Evolutionary conservation across 768 basidiomycete species (phyloP).

Genomic region (Rhodosporidiobolus odoratus): DNA sequence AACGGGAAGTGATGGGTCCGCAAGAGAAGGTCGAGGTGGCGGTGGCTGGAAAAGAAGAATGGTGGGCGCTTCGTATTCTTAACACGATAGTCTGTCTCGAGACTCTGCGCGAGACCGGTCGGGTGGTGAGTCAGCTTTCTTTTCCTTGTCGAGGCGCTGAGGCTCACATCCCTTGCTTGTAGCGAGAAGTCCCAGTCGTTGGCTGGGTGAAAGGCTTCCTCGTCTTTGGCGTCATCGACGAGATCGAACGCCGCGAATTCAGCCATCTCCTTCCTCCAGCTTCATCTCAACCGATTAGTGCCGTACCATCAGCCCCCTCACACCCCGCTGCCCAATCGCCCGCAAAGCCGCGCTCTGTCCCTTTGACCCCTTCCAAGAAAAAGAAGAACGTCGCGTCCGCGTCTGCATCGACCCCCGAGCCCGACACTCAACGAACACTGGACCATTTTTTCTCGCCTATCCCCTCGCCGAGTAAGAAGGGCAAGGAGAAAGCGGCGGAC

Average conservation of each 20-base stretch:
- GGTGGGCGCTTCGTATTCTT: constrained; percentile 69
- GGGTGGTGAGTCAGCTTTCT: constrained; percentile 10
- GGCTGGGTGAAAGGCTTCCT: constrained; percentile 63
- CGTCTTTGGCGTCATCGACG: constrained; percentile 66
- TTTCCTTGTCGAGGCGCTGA: constrained; percentile 42
- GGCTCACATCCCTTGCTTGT: constrained; percentile 40
- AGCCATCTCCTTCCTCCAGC: constrained; percentile 28
- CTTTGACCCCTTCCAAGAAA: not conserved
- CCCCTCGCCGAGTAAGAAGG: constrained; percentile 8
- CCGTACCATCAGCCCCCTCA: not conserved
- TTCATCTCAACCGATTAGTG: not conserved
- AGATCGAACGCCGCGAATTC: constrained; percentile 45
- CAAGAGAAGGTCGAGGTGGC: constrained; percentile 57
- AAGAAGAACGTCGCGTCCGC: not conserved
- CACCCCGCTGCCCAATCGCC: not conserved
- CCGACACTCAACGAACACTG: constrained; percentile 49
- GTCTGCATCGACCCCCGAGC: constrained; percentile 18
- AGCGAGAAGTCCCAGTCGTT: constrained; percentile 76
- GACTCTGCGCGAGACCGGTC: constrained; percentile 47
- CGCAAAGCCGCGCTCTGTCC: not conserved
- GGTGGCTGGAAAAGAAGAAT: constrained; percentile 59
- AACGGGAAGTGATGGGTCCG: constrained; percentile 58
- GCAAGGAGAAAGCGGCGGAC: constrained; percentile 1
- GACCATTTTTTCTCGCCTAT: constrained; percentile 23
- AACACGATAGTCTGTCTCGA: constrained; percentile 66